Evolutionary conservation across 441 rosid genomes (phyloP), one percentile per base, ranked within the genome.

Genomic region (Pelargonium exstipulatum): DNA sequence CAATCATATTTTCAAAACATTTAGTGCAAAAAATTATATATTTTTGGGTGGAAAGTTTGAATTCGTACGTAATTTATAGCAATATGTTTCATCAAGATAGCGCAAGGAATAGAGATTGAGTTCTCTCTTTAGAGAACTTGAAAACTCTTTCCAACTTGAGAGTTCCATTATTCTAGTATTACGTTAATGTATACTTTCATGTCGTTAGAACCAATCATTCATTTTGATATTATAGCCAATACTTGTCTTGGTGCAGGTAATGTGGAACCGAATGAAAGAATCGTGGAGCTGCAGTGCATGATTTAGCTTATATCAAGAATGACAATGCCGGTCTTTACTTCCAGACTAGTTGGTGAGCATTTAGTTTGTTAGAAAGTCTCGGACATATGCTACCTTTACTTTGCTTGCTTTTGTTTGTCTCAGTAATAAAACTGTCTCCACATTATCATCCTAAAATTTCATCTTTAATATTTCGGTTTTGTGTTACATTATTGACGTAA

Each of bases 401-500:
- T 53, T 17, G 61, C 10, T 53, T 53, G 61, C 9, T n/a, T 53
- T 53, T 53, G 61, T 20, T 16, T 53, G 3, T 53, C 61, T 17
- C 24, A 53, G 10, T 53, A 53, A 53, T 53, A 53, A 53, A 53
- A 53, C n/a, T 9, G 61, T 53, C 17, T 49, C 55, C 18, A 49
- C 14, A 17, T 53, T 53, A 16, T 20, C n/a, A 0, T 13, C 26
- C 48, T 60, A 26, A 20, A 63, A 49, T 22, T 71, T 71, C 24
- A 4, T 42, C 13, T 26, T 7, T 17, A 1, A 66, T 26, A 13
- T 32, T 42, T 13, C 61, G 24, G 12, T 70, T 53, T 22, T 22
- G 60, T 24, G 58, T 46, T 18, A 70, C 42, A 55, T 46, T 71
- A 79, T 89, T 94, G 85, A 91, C 92, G 58, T 74, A 49, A 78